phyloP scores from a whole-genome alignment of 2,329 filamentous ascomycete species.

The Fusarium sp. region DNA sequence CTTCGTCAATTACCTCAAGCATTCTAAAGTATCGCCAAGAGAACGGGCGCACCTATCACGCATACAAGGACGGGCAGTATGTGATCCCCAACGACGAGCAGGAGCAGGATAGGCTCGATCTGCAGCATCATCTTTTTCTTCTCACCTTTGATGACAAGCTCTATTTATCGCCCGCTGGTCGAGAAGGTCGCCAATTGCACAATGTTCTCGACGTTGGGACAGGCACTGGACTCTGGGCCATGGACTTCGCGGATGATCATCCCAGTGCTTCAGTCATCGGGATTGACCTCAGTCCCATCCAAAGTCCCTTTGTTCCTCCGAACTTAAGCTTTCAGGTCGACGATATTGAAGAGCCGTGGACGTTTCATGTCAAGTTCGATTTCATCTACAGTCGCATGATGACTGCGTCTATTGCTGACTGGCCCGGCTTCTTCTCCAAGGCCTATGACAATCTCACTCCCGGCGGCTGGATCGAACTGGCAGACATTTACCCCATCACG shows the following conservation, averaged over 20 bases:
- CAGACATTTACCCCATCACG: conserved; percentile 27
- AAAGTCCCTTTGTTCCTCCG: conserved; percentile 30
- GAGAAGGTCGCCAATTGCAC: conserved; percentile 7
- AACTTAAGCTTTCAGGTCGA: conserved; percentile 40
- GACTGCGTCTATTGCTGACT: conserved; percentile 31
- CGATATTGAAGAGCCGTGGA: conserved; percentile 41
- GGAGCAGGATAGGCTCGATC: conserved; percentile 34
- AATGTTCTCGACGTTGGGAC: conserved; percentile 42
- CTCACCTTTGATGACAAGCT: conserved; percentile 41
- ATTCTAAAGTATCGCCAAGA: conserved; percentile 39
- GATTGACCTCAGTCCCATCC: conserved; percentile 38
- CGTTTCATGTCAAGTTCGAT: conserved; percentile 34
- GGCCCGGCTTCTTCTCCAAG: conserved; percentile 32
- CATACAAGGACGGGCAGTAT: conserved; percentile 39
- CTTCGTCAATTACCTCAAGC: conserved; percentile 32
- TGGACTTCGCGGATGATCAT: conserved; percentile 39
- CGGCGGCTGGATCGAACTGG: conserved; percentile 38
- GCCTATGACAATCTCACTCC: conserved; percentile 34
- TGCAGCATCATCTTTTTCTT: conserved; percentile 37
- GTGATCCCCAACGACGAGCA: conserved; percentile 27
- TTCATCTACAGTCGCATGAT: conserved; percentile 42
- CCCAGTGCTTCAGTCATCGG: conserved; percentile 29
- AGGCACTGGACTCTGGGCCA: conserved; percentile 42
- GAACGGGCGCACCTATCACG: conserved; percentile 43
- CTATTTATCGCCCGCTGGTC: conserved; percentile 26